Evolutionary conservation across 2,329 filamentous ascomycete species (phyloP), one percentile per base, ranked within the genome.

Genomic region (Tolypocladium endophyticum): DNA sequence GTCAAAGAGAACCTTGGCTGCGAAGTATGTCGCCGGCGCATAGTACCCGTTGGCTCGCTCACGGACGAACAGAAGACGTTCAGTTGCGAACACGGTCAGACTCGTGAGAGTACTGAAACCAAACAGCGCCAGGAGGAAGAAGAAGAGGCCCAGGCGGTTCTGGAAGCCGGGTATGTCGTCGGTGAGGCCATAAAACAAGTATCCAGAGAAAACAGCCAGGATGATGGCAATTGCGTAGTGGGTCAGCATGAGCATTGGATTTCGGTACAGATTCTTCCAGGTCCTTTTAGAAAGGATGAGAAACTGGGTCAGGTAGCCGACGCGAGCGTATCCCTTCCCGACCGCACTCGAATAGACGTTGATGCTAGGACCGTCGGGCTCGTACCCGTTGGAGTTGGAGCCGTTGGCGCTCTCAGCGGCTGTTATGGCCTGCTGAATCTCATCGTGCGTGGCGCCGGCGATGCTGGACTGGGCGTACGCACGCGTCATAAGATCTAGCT

Each of bases 31-130:
- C 57, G 96, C 81, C 0, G 94, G 94, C 0, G 89, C 83, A 72
- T 99, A 99, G 75, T 99, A 99, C 1, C 94, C 93, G 71, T 99
- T 99, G 43, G 94, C 94, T 64, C 94, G 83, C 74, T 99, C 94
- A 56, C 94, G 85, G 14, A 96, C 87, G 71, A 99, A 99, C 43
- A 99, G 78, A 9, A 97, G 82, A 53, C 94, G 83, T 73, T 99
- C 94, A 0, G 90, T 84, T 0, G 92, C 92, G 73, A 99, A 99
- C 14, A 97, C 93, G 36, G 89, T 96, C 59, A 99, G 79, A 67
- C 90, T 95, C 0, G 94, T 97, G 45, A 99, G 79, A 0, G 93
- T 97, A 73, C 91, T 96, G 79, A 99, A 99, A 12, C 94, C 94
- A 68, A 97, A 99, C 2, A 99, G 82, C 0, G 94, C 92, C 1